Evolutionary conservation across 768 basidiomycete species (phyloP), one percentile per base, ranked within the genome.

Genomic region (Naganishia antarctica): DNA sequence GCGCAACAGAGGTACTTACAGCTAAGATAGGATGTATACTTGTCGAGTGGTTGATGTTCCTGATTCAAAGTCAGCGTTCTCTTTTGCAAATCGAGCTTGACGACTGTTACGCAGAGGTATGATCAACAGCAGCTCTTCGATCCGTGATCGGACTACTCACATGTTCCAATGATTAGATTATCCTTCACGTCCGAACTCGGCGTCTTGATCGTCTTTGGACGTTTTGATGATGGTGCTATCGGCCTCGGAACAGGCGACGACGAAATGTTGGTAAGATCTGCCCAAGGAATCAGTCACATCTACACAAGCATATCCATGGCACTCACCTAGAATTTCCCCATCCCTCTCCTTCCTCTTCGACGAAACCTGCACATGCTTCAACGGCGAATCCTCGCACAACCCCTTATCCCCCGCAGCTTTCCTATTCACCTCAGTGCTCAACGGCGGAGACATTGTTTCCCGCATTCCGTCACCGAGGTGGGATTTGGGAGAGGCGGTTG

Each of bases 31-130:
- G 53, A 57, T 26, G 53, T 57, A 16, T 57, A 37, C 40, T 31
- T 57, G 53, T 57, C 53, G 8, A 57, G 53, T 8, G 37, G 53
- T 41, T 57, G 53, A 21, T 32, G 53, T 41, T 57, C 53, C 40
- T 57, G 53, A 40, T 57, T 37, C n/a, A 57, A n/a, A 1, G 53
- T 40, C 21, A 57, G 32, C 13, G 21, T 41, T 25, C 18, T 37
- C n/a, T 41, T 57, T 34, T 57, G 34, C 21, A 57, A 15, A 15
- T 57, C 53, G 37, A 57, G 53, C 37, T 40, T 57, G 23, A 57
- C 53, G 23, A 23, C 53, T 57, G 23, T 21, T n/a, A n/a, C n/a
- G n/a, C n/a, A n/a, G n/a, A n/a, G n/a, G n/a, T n/a, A n/a, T n/a
- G n/a, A n/a, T n/a, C n/a, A n/a, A n/a, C n/a, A n/a, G n/a, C n/a